phyloP scores from a whole-genome alignment of 495 filamentous ascomycete species.

The Thermothielavioides terrestris region DNA sequence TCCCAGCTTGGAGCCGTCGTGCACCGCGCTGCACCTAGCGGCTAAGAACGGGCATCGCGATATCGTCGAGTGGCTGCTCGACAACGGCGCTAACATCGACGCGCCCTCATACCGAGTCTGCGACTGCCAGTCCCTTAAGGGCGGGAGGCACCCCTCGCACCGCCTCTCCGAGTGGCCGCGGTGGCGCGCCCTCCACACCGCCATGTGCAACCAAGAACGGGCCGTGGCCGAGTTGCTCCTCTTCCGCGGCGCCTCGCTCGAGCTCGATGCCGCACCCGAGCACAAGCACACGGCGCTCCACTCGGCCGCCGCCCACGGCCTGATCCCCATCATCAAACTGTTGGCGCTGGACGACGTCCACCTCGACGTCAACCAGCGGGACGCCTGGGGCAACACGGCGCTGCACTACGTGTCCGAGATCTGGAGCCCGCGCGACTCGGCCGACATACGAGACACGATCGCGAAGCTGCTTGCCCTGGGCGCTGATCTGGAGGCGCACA shows the following conservation, averaged over 20 bases:
- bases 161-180: conserved; percentile 10
- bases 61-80: conserved; percentile 24
- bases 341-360: conserved; percentile 15
- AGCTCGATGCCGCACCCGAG: conserved; percentile 13
- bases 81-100: conserved; percentile 26
- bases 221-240: conserved; percentile 26
- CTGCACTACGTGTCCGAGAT: conserved; percentile 20
- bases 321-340: conserved; percentile 22
- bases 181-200: conserved; percentile 30
- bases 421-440: conserved; percentile 13
- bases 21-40: conserved; percentile 27
- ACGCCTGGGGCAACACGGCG: conserved; percentile 19
- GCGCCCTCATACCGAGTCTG: conserved; percentile 23
- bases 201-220: conserved; percentile 27
- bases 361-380: conserved; percentile 20
- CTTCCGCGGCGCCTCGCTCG: conserved; percentile 24
- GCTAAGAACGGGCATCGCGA: conserved; percentile 25
- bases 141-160: conserved; percentile 8
- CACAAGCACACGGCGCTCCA: conserved; percentile 23
- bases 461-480: conserved; percentile 23
- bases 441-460: conserved; percentile 17
- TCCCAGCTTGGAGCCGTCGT: conserved; percentile 10
- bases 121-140: conserved; percentile 17
- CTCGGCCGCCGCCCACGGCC: conserved; percentile 18
- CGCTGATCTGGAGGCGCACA: conserved; percentile 20